Conservation (phyloP, 2,329 filamentous ascomycete genomes). For the Talaromyces sp. region DNA sequence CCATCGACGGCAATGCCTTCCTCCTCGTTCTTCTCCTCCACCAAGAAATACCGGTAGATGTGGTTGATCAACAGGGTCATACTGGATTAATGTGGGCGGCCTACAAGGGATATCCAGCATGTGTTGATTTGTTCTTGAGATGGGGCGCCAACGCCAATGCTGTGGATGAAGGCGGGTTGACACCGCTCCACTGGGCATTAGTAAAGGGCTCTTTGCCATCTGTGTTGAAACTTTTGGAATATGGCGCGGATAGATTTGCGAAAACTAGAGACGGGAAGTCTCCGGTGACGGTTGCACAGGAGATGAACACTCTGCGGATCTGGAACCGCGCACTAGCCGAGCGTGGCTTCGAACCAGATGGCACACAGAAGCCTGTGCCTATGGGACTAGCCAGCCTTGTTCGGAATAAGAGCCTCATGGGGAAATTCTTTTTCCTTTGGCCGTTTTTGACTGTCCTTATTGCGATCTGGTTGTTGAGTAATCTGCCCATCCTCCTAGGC, state of each 20-base stretch:
- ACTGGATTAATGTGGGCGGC: conserved; percentile 98
- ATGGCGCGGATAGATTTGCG: conserved; percentile 89
- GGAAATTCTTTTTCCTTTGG: conserved; percentile 85
- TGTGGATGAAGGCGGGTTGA: conserved; percentile 88
- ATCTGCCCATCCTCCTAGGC: conserved; percentile 73
- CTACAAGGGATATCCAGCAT: conserved; percentile 93
- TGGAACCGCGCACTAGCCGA: conserved; percentile 84
- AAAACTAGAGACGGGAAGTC: conserved; percentile 90
- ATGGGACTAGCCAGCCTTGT: conserved; percentile 75
- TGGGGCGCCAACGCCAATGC: conserved; percentile 96
- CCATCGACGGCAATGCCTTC: conserved; percentile 93
- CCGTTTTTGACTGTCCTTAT: conserved; percentile 77
- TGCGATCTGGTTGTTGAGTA: conserved; percentile 71
- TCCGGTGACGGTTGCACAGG: conserved; percentile 78
- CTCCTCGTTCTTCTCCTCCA: conserved; percentile 87
- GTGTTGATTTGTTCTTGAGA: conserved; percentile 86
- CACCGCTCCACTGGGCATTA: conserved; percentile 92
- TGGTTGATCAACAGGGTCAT: conserved; percentile 85
- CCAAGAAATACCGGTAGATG: conserved; percentile 92
- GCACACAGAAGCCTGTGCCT: conserved; percentile 67
- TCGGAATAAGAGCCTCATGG: conserved; percentile 76
- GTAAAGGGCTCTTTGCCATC: conserved; percentile 90
- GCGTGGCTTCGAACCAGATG: conserved; percentile 80
- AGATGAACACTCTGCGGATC: conserved; percentile 81
- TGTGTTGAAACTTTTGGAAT: conserved; percentile 92